phyloP scores from a whole-genome alignment of 2,329 filamentous ascomycete species.

The Thermochaetoides dissita region DNA sequence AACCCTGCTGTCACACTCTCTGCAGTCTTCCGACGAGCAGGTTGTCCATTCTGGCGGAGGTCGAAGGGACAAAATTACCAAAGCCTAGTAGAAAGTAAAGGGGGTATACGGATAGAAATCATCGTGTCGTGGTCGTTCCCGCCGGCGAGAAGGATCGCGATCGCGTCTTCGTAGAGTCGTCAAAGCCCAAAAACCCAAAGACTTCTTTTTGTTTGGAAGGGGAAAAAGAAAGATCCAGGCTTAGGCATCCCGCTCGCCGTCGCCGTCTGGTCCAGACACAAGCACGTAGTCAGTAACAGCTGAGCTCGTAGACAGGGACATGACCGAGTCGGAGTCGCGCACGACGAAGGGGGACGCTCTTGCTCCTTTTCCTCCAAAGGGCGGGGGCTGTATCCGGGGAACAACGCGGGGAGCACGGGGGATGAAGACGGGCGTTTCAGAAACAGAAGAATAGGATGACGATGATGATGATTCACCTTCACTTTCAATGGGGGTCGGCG shows the following conservation, averaged over 20 bases:
- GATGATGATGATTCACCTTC: constrained; percentile 51
- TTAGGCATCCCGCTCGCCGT: constrained; percentile 25
- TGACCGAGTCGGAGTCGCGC: constrained; percentile 12
- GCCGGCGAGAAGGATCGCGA: background rate
- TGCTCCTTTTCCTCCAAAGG: background rate
- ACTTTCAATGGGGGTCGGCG: constrained; percentile 45
- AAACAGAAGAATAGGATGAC: constrained; percentile 31
- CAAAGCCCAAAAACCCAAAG: too few species aligned
- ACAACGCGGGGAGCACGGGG: too few species aligned
- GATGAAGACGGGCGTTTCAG: constrained; percentile 1
- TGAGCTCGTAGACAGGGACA: constrained; percentile 20
- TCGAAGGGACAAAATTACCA: background rate
- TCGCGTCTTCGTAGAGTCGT: background rate
- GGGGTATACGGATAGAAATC: constrained; percentile 1
- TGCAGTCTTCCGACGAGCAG: too few species aligned
- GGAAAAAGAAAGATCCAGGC: background rate
- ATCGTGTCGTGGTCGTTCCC: constrained; percentile 1
- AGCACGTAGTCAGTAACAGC: constrained; percentile 29
- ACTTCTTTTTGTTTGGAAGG: too few species aligned
- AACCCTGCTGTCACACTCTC: too few species aligned
- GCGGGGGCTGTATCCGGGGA: constrained; percentile 1
- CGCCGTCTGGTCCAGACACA: constrained; percentile 28
- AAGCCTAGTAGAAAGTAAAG: background rate
- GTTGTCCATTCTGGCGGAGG: background rate
- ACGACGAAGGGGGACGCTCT: background rate